Conservation (phyloP, 2,329 filamentous ascomycete genomes). For the Pleurostoma richardsiae region DNA sequence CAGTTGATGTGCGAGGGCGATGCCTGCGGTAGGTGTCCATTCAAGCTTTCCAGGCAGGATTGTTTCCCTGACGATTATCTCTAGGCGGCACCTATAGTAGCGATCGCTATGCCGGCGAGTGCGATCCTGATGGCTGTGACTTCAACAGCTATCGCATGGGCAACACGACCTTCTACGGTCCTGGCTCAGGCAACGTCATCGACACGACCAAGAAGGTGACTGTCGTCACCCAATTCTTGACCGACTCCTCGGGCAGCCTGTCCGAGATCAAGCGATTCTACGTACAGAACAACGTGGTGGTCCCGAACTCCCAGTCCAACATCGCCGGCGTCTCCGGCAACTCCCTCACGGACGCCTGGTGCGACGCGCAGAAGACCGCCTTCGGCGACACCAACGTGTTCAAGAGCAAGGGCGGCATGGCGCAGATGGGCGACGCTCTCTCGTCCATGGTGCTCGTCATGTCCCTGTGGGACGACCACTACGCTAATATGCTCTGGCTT, state of each 20-base stretch:
- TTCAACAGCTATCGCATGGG: slow-evolving; percentile 67
- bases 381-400: slow-evolving; percentile 54
- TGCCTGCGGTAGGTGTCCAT: slow-evolving; percentile 31
- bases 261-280: slow-evolving; percentile 61
- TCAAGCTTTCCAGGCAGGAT: no score
- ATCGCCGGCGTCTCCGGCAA: slow-evolving; percentile 33
- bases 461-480: slow-evolving; percentile 60
- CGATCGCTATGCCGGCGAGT: slow-evolving; percentile 55
- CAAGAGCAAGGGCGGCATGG: slow-evolving; percentile 49
- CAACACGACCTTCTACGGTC: slow-evolving; percentile 57
- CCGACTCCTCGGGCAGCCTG: slow-evolving; percentile 42
- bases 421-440: slow-evolving; percentile 45
- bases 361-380: slow-evolving; percentile 49
- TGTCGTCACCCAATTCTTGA: slow-evolving; percentile 62
- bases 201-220: slow-evolving; percentile 57
- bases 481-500: slow-evolving; percentile 69
- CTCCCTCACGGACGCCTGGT: slow-evolving; percentile 53
- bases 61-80: no score
- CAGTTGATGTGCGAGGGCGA: slow-evolving; percentile 46
- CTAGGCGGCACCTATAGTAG: slow-evolving; percentile 37
- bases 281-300: slow-evolving; percentile 55
- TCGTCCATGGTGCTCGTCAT: slow-evolving; percentile 43
- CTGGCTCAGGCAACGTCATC: slow-evolving; percentile 44
- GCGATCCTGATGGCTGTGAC: slow-evolving; percentile 66
- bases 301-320: slow-evolving; percentile 44